A percentile compares a stretch with the other conserved stretches of the same genome.
Evolutionary conservation across 2,329 filamentous ascomycete species (phyloP).

Genomic region (Epichloe brachyelytri): DNA sequence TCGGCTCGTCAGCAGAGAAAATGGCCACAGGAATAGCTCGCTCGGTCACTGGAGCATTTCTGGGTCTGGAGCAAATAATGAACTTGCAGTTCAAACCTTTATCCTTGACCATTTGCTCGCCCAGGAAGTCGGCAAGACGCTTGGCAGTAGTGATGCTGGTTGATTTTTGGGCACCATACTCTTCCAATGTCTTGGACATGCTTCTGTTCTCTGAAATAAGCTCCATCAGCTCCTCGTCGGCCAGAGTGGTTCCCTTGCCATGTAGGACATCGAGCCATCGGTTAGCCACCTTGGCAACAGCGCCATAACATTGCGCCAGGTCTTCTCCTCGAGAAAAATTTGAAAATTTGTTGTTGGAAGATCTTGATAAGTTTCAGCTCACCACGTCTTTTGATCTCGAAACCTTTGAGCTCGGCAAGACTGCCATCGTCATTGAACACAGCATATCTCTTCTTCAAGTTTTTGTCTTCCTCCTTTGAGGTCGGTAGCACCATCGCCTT

Average conservation of each 20-base stretch:
- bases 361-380: slow-evolving; percentile 99
- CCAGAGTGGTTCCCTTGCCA: slow-evolving; percentile 74
- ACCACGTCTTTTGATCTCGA: slow-evolving; percentile 93
- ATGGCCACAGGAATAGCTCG: slow-evolving; percentile 91
- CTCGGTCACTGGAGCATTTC: slow-evolving; percentile 85
- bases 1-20: slow-evolving; percentile 80
- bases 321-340: slow-evolving; percentile 87
- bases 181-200: slow-evolving; percentile 93
- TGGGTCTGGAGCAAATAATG: slow-evolving; percentile 83
- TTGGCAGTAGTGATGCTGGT: slow-evolving; percentile 98
- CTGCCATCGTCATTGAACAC: slow-evolving; percentile 98
- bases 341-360: slow-evolving; percentile 98
- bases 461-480: slow-evolving; percentile 98
- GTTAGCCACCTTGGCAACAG: slow-evolving; percentile 91
- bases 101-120: slow-evolving; percentile 98
- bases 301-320: slow-evolving; percentile 74
- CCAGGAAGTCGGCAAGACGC: slow-evolving; percentile 87
- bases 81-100: slow-evolving; percentile 99
- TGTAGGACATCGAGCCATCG: slow-evolving; percentile 93
- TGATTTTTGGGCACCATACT: slow-evolving; percentile 91
- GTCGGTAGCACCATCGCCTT: slow-evolving; percentile 94
- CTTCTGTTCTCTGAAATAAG: slow-evolving; percentile 99
- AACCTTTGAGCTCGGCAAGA: slow-evolving; percentile 89
- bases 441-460: slow-evolving; percentile 97
- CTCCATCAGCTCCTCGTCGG: slow-evolving; percentile 94